Conservation (phyloP, 176 grass and related monocot species). For the Phyllostachys edulis region DNA sequence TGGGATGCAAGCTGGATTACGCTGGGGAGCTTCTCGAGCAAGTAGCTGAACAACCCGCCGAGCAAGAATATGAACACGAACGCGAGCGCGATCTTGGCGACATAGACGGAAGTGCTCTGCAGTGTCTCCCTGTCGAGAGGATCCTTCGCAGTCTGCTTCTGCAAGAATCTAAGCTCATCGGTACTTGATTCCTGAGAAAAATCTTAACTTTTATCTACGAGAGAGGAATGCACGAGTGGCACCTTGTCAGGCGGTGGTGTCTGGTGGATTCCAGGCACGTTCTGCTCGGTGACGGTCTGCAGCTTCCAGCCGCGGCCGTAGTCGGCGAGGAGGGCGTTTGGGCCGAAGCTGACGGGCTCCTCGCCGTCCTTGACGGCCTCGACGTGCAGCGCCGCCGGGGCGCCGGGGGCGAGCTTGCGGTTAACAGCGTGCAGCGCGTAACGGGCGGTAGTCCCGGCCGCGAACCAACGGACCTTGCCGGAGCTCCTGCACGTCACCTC, state of each 20-base stretch:
- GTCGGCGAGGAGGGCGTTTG: constrained; percentile 61
- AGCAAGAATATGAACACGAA: constrained; percentile 78
- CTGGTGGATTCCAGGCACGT: constrained; percentile 26
- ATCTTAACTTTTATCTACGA: neutral
- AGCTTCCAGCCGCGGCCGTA: constrained; percentile 78
- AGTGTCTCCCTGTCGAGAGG: neutral
- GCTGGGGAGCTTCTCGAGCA: constrained; percentile 69
- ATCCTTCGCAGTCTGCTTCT: constrained; percentile 28
- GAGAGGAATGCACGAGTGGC: neutral
- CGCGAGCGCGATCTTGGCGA: constrained; percentile 60
- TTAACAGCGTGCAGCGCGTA: constrained; percentile 74
- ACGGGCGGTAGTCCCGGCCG: constrained; percentile 58
- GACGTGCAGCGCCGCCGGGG: constrained; percentile 61
- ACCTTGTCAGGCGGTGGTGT: neutral
- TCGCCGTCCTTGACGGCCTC: constrained; percentile 78
- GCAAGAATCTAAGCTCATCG: neutral
- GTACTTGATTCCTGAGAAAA: neutral
- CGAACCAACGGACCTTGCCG: constrained; percentile 74
- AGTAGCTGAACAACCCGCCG: constrained; percentile 62
- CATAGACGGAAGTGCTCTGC: constrained; percentile 31
- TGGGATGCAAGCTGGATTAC: constrained; percentile 15
- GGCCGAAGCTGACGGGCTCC: constrained; percentile 78
- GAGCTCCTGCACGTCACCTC: constrained; percentile 80
- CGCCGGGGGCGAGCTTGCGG: constrained; percentile 54
- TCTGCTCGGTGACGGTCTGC: constrained; percentile 63